Evolutionary conservation across 75 land plant species (phyloP).

Genomic region (Ceratopteris richardii): DNA sequence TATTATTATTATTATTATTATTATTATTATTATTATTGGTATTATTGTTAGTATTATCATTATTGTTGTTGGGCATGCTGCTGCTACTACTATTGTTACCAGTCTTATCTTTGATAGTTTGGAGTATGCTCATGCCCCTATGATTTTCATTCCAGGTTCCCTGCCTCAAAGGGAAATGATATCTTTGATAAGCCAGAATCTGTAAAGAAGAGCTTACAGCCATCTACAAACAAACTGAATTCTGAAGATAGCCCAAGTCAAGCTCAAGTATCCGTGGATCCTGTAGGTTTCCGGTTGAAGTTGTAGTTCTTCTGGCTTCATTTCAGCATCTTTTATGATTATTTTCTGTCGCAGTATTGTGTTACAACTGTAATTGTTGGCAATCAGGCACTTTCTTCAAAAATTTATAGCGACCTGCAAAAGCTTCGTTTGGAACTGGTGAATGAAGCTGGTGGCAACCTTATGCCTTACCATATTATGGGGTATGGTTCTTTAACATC

Average conservation of each 20-base stretch:
- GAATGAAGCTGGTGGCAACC: slow-evolving; percentile 69
- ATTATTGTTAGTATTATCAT: too few species aligned
- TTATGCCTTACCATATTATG: slow-evolving; percentile 81
- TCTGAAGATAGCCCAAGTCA: slow-evolving; percentile 2
- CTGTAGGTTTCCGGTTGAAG: slow-evolving; percentile 9
- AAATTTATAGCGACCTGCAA: slow-evolving; percentile 55
- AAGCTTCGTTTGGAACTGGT: slow-evolving; percentile 54
- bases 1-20: too few species aligned
- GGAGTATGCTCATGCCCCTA: too few species aligned
- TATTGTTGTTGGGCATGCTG: too few species aligned
- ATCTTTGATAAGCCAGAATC: slow-evolving; percentile 20
- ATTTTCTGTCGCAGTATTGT: too few species aligned
- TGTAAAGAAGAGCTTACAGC: slow-evolving; percentile 15
- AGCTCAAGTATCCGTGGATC: slow-evolving; percentile 19
- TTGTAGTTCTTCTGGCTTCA: too few species aligned
- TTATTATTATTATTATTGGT: too few species aligned
- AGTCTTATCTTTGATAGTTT: too few species aligned
- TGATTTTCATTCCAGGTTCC: slow-evolving; percentile 50
- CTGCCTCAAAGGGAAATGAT: slow-evolving; percentile 43
- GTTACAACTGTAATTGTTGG: too few species aligned
- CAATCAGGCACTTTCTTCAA: slow-evolving; percentile 50
- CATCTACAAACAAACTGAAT: slow-evolving; percentile 11
- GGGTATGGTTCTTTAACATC: slow-evolving; percentile 32
- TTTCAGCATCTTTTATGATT: too few species aligned
- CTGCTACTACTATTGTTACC: too few species aligned